phyloP scores from a whole-genome alignment of 441 rosid genomes.

The Capsella rubella region DNA sequence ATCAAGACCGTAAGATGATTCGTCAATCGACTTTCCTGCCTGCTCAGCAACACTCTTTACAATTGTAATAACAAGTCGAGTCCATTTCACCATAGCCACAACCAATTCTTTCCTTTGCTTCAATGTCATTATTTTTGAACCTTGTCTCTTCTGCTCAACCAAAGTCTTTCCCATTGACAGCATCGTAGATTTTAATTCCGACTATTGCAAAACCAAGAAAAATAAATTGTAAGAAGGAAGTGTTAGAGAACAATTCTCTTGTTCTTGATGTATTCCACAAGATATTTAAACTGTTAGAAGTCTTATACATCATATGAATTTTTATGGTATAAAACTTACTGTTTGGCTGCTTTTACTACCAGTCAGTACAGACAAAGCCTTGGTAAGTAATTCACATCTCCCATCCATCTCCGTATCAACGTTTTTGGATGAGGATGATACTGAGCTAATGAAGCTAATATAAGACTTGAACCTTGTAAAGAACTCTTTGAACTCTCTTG shows the following conservation, averaged over 20 bases:
- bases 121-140: constrained; percentile 1
- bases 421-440: constrained; percentile 2
- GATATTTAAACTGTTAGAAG: too few species aligned
- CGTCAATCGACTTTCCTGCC: constrained; percentile 25
- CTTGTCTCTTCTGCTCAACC: constrained; percentile 31
- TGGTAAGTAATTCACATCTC: constrained; percentile 8
- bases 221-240: too few species aligned
- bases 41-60: constrained; percentile 15
- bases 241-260: too few species aligned
- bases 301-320: neutral
- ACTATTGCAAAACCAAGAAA: neutral
- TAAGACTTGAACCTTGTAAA: neutral
- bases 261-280: too few species aligned
- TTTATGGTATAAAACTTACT: neutral
- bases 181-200: neutral
- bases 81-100: constrained; percentile 31
- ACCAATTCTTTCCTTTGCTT: constrained; percentile 20
- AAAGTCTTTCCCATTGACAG: constrained; percentile 40
- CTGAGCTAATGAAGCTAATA: constrained; percentile 2
- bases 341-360: neutral
- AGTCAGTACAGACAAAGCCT: neutral
- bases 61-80: neutral
- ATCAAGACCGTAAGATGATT: constrained; percentile 36
- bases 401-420: neutral
- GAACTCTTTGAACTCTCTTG: constrained; percentile 25